phyloP scores from a whole-genome alignment of 129 eudicot genomes.

The Silybum marianum region DNA sequence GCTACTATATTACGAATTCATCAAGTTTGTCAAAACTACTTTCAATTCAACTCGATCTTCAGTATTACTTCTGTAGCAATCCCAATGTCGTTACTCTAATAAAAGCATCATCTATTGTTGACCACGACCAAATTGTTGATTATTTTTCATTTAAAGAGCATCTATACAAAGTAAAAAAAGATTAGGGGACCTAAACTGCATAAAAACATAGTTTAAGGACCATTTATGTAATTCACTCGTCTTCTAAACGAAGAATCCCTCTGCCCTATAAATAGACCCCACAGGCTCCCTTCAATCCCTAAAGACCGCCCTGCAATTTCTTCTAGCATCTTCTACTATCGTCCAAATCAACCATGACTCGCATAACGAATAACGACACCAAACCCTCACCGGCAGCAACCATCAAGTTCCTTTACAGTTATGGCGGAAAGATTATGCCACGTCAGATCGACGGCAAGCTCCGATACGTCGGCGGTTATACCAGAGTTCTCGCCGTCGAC shows the following conservation, averaged over 20 bases:
- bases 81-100: not conserved
- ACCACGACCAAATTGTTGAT: not conserved
- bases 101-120: not conserved
- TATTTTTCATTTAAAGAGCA: not conserved
- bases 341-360: slow-evolving; percentile 32
- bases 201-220: slow-evolving; percentile 7
- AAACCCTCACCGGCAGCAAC: slow-evolving; percentile 15
- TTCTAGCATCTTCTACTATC: slow-evolving; percentile 33
- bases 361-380: slow-evolving; percentile 22
- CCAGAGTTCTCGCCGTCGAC: slow-evolving; percentile 67
- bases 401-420: slow-evolving; percentile 82
- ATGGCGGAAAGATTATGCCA: slow-evolving; percentile 82
- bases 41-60: too few relatives aligned
- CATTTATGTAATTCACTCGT: not conserved
- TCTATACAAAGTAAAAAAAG: not conserved
- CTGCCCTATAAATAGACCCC: slow-evolving; percentile 22
- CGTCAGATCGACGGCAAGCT: slow-evolving; percentile 77
- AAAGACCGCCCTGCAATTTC: slow-evolving; percentile 15
- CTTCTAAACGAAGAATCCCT: not conserved
- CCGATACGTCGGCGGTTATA: slow-evolving; percentile 80
- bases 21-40: too few relatives aligned
- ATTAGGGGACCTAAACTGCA: slow-evolving; percentile 9
- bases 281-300: not conserved
- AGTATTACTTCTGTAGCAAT: not conserved
- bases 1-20: not conserved